Evolutionary conservation across 495 filamentous ascomycete genomes (phyloP).

Genomic region (Aspergillus cavernicola): DNA sequence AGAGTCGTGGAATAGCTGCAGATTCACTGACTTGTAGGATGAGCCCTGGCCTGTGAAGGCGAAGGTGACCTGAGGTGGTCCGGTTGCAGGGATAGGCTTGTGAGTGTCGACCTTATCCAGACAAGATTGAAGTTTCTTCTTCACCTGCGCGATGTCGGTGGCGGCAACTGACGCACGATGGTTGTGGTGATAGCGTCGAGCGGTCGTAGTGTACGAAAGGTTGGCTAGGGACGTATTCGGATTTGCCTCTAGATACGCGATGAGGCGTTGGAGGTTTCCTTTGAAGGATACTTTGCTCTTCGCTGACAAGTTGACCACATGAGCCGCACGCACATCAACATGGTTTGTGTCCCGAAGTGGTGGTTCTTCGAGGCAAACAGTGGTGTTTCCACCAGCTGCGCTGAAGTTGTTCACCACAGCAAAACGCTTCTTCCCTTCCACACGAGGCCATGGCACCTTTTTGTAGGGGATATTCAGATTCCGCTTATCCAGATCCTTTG

Average conservation of each 20-base stretch:
- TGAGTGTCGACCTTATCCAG: background rate
- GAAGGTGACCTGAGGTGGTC: slow-evolving; percentile 1
- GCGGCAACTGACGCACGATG: background rate
- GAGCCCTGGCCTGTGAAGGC: slow-evolving; percentile 2
- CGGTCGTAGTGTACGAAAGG: slow-evolving; percentile 7
- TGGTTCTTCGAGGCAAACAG: slow-evolving; percentile 27
- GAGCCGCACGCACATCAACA: slow-evolving; percentile 15
- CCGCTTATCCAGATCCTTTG: slow-evolving; percentile 21
- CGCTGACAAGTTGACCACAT: slow-evolving; percentile 26
- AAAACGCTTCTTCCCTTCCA: slow-evolving; percentile 10
- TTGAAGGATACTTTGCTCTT: slow-evolving; percentile 26
- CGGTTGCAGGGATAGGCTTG: slow-evolving; percentile 4
- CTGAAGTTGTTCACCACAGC: slow-evolving; percentile 38
- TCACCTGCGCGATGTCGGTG: background rate
- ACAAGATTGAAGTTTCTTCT: background rate
- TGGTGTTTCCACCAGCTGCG: slow-evolving; percentile 35
- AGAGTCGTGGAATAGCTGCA: background rate
- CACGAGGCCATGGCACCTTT: slow-evolving; percentile 21
- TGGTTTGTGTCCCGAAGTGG: background rate
- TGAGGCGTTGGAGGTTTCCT: slow-evolving; percentile 23
- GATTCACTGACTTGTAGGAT: background rate
- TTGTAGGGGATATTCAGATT: slow-evolving; percentile 34
- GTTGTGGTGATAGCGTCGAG: slow-evolving; percentile 3
- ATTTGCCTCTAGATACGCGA: slow-evolving; percentile 43
- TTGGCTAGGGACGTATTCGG: background rate